phyloP scores from a whole-genome alignment of 306 rosid species.

The Carpinus viminea region DNA sequence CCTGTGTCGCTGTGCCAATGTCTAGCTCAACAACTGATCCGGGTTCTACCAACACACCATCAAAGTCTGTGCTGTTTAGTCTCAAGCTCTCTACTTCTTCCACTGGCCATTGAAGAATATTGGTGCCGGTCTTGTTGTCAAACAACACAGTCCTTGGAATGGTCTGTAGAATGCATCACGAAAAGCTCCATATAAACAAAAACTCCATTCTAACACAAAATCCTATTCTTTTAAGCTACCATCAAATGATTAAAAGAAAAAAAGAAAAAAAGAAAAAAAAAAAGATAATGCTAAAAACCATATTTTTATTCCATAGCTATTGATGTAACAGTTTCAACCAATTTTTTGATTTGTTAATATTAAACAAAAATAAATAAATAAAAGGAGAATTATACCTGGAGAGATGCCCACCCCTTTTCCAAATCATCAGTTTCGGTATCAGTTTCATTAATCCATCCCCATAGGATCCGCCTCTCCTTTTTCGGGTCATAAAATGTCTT shows the following conservation, averaged over 20 bases:
- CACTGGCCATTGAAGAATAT: conserved; percentile 80
- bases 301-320: too few species aligned
- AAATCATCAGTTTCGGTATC: conserved; percentile 59
- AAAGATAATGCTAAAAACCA: too few species aligned
- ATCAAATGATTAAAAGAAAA: too few species aligned
- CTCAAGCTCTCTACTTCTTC: conserved; percentile 81
- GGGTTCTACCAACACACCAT: conserved; percentile 48
- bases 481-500: conserved; percentile 75
- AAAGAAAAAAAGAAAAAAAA: too few species aligned
- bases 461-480: conserved; percentile 59
- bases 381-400: conserved; percentile 48
- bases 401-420: conserved; percentile 81
- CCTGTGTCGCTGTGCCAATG: conserved; percentile 75
- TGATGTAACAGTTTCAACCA: too few species aligned
- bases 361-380: too few species aligned
- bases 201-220: too few species aligned
- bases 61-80: conserved; percentile 44
- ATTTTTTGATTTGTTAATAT: too few species aligned
- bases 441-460: conserved; percentile 86
- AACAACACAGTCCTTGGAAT: conserved; percentile 76
- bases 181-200: too few species aligned
- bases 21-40: conserved; percentile 63
- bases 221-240: too few species aligned
- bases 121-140: conserved; percentile 61
- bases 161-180: conserved; percentile 38